These are phyloP conservation scores for Ampelocalamus luodianensis DNA, from an alignment of 176 grass and related monocot genomes.

Conservation along the genomic window DNA sequence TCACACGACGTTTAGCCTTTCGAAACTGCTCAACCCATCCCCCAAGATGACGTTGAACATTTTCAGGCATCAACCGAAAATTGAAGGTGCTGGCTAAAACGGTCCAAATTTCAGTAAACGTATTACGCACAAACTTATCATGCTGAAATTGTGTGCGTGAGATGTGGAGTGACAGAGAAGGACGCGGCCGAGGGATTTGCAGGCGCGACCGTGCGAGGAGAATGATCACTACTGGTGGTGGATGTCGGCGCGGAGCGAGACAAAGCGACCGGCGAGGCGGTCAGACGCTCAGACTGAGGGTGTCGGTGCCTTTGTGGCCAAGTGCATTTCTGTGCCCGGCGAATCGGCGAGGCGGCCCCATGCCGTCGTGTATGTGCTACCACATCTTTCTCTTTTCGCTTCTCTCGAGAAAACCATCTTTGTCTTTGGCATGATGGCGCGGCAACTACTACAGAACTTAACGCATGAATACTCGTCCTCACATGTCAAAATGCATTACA, in stretches of 20 bases:
- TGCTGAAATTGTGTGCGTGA: neutral
- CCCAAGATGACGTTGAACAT: too few species aligned
- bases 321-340: neutral
- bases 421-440: neutral
- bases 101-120: too few species aligned
- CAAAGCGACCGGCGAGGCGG: slow-evolving; percentile 34
- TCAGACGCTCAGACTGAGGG: neutral
- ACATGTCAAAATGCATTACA: neutral
- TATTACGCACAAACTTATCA: neutral
- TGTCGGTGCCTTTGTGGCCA: slow-evolving; percentile 42
- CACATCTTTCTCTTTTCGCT: slow-evolving; percentile 27
- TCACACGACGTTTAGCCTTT: too few species aligned
- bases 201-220: neutral
- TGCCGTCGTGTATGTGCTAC: neutral
- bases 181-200: neutral
- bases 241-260: slow-evolving; percentile 45
- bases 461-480: neutral
- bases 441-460: neutral
- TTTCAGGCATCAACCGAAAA: too few species aligned
- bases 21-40: too few species aligned
- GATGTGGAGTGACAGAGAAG: neutral
- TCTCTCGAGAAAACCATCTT: slow-evolving; percentile 30
- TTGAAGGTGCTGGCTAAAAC: too few species aligned
- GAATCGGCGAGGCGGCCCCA: slow-evolving; percentile 28
- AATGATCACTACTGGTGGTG: neutral